Conservation (phyloP, 2,329 filamentous ascomycete genomes). For the Trichoderma atroviride region DNA sequence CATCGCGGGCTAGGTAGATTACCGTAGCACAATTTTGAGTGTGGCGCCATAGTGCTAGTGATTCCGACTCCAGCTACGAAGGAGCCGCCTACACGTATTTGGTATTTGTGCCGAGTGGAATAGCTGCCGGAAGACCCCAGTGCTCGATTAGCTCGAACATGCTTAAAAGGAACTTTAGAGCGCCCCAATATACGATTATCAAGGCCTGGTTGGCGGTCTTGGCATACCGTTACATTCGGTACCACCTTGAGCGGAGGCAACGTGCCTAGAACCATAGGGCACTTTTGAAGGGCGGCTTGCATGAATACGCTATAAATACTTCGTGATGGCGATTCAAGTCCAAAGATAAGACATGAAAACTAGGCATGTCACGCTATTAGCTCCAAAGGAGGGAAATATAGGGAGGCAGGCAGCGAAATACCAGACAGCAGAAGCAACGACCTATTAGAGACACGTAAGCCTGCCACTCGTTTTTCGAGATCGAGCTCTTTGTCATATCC, state of each 20-base stretch:
- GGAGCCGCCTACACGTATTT: neutral
- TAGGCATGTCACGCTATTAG: neutral
- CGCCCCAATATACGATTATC: conserved; percentile 3
- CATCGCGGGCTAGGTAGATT: neutral
- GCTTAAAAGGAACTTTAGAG: conserved; percentile 23
- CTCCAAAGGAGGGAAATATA: neutral
- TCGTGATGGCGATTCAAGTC: neutral
- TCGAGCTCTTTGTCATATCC: neutral
- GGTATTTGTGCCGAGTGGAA: neutral
- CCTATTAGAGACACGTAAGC: neutral
- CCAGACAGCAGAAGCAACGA: neutral
- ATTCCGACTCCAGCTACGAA: neutral
- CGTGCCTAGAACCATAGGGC: neutral
- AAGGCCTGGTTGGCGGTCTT: conserved; percentile 2
- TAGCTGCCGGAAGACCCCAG: conserved; percentile 1
- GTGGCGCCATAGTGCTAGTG: neutral
- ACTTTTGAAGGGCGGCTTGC: neutral
- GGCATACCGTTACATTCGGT: conserved; percentile 12
- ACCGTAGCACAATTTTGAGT: neutral
- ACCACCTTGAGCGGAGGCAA: conserved; percentile 7
- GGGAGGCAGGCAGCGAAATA: neutral
- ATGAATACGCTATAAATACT: neutral
- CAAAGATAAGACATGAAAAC: neutral
- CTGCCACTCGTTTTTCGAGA: neutral
- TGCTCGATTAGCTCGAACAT: conserved; percentile 11